phyloP scores from a whole-genome alignment of 208 protist species.

The Acanthamoeba triangularis region DNA sequence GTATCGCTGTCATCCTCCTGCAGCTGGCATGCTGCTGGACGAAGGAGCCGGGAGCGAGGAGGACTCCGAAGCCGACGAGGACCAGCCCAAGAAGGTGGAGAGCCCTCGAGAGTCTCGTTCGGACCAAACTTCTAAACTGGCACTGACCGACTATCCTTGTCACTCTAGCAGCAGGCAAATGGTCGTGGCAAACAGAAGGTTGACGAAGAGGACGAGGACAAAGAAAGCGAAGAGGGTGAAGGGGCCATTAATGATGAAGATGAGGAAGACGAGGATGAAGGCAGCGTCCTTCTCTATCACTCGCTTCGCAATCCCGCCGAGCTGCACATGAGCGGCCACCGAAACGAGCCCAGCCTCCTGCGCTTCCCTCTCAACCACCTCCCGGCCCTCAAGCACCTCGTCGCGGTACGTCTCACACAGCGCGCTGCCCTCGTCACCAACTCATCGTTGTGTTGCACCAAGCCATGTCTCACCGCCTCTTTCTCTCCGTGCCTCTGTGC shows the following conservation, averaged over 20 bases:
- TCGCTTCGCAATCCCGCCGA: conserved; percentile 21
- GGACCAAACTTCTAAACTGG: not conserved
- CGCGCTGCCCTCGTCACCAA: not conserved
- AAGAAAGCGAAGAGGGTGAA: not conserved
- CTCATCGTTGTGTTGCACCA: not conserved
- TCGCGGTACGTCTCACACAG: not conserved
- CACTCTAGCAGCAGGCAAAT: not conserved
- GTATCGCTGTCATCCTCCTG: not conserved
- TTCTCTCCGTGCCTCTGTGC: not conserved
- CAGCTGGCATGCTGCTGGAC: not conserved
- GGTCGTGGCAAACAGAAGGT: not conserved
- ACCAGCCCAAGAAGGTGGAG: not conserved
- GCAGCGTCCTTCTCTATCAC: conserved; percentile 46
- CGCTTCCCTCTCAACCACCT: conserved; percentile 22
- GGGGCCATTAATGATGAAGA: not conserved
- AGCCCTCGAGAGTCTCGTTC: not conserved
- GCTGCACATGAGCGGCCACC: conserved; percentile 37
- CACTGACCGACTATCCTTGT: no score
- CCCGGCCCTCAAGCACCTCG: not conserved
- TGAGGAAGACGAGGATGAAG: conserved; percentile 13
- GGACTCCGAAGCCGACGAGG: not conserved
- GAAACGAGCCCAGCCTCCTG: conserved; percentile 44
- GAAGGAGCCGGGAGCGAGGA: not conserved
- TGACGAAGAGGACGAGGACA: not conserved
- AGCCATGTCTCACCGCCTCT: not conserved